Percentiles rank a stretch among this genome's conserved stretches.
Conservation (phyloP, 208 protist genomes). For the Wallacemonas sp. region DNA sequence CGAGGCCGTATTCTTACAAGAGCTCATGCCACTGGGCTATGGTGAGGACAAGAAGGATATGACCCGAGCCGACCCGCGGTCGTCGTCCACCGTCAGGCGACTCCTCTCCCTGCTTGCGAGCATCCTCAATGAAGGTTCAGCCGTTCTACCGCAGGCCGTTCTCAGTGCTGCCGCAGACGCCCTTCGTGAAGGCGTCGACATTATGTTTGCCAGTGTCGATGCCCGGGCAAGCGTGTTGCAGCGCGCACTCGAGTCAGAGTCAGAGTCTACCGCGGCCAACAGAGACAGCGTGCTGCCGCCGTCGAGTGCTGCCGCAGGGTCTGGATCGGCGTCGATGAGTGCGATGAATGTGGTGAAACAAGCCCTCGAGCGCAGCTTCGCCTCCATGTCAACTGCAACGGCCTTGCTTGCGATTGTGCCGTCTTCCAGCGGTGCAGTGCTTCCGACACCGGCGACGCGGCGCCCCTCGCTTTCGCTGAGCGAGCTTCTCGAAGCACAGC, state of each 20-base stretch:
- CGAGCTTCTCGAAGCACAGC: conserved; percentile 36
- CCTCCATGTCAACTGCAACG: neutral
- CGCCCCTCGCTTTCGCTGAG: conserved; percentile 16
- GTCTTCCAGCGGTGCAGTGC: conserved; percentile 4
- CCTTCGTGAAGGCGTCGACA: conserved; percentile 65
- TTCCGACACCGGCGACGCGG: conserved; percentile 15
- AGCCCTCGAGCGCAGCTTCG: conserved; percentile 21
- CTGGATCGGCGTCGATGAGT: conserved; percentile 23
- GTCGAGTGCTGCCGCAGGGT: neutral
- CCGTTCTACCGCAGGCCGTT: conserved; percentile 48
- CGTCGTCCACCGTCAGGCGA: neutral
- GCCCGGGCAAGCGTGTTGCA: conserved; percentile 61
- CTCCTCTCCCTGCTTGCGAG: conserved; percentile 67
- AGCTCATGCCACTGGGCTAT: neutral
- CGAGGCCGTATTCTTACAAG: neutral
- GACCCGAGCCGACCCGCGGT: too few species aligned
- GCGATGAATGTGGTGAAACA: conserved; percentile 42
- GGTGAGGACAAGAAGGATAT: too few species aligned
- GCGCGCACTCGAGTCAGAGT: conserved; percentile 42
- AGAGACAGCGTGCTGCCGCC: too few species aligned
- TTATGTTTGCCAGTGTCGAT: conserved; percentile 71
- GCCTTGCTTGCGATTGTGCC: conserved; percentile 35
- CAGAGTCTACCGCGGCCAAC: neutral
- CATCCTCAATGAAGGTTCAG: conserved; percentile 72
- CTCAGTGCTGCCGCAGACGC: conserved; percentile 48